A percentile compares a stretch with the other conserved stretches of the same genome.
Evolutionary conservation across 306 rosid species (phyloP).

Genomic region (Cicer bijugum): DNA sequence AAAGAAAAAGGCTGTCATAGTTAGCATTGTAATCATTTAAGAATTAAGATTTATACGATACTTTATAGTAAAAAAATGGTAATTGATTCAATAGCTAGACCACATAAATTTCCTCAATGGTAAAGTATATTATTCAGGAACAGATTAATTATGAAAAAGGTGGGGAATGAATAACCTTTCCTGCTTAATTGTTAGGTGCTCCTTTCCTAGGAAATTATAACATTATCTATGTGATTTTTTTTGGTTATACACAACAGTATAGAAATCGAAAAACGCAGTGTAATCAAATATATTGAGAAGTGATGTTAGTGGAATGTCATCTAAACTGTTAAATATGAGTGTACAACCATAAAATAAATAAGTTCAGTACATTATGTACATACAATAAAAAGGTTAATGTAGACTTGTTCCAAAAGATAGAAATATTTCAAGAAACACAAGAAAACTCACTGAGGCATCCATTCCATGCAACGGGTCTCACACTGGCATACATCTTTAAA

Average conservation of each 20-base stretch:
- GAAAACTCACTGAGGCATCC: conserved; percentile 18
- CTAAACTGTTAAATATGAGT: conserved; percentile 6
- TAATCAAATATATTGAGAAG: conserved; percentile 20
- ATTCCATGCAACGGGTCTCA: conserved; percentile 30
- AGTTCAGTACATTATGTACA: neutral
- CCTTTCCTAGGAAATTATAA: conserved; percentile 26
- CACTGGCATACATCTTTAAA: conserved; percentile 5
- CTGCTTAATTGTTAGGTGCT: conserved; percentile 13
- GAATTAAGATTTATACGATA: conserved; percentile 4
- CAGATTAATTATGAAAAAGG: conserved; percentile 27
- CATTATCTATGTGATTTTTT: neutral
- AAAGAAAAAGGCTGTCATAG: conserved; percentile 34
- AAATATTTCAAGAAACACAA: conserved; percentile 9
- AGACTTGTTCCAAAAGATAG: conserved; percentile 12
- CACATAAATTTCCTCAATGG: conserved; percentile 28
- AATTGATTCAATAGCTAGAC: conserved; percentile 41
- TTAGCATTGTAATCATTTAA: conserved; percentile 31
- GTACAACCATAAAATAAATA: conserved; percentile 10
- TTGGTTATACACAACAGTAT: conserved; percentile 9
- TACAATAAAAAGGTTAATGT: neutral
- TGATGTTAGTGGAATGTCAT: neutral
- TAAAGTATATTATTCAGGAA: conserved; percentile 1
- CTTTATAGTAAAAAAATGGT: conserved; percentile 23
- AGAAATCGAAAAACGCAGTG: neutral
- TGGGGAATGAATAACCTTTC: conserved; percentile 22